Base-by-base conservation (phyloP, 805 yeast genomes). In the Zygosaccharomyces bisporus region DNA sequence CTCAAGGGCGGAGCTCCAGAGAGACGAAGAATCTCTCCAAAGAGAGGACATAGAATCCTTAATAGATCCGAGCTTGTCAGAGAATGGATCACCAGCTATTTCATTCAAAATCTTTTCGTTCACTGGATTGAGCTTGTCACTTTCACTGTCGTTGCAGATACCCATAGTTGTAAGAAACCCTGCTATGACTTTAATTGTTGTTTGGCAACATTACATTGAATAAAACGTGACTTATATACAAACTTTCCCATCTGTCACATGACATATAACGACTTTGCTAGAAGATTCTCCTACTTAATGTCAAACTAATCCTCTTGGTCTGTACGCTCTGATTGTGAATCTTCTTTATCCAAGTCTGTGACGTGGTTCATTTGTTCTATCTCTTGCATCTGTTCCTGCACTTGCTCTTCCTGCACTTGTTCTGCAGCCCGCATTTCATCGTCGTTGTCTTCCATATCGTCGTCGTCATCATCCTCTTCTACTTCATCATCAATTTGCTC, bases 281-380 rank as follows among this genome's bases (percentile, higher is more conserved):
- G 40, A 37, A 37, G 10, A 8, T 37, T 37, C 40, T 37, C 27
- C 30, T 9, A 16, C 18, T 4, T 13, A n/a, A n/a, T 12, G 16
- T 14, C 13, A n/a, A 7, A 27, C 25, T 27, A 37, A 9, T 33
- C 49, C 14, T 39, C 45, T 30, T 42, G 49, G 16, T 45, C 49
- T 4, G 43, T 41, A 12, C 34, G 44, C 27, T 41, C 45, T 27
- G 25, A 38, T 3, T 45, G 43, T 17, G 45, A 41, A 35, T 21
- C 37, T 4, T 31, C 33, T 41, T 19, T 24, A 29, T 52, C 61
- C 13, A 53, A 25, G 31, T 56, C 59, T 20, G 42, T 46, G 2
- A 52, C 56, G 21, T 48, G 50, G 25, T 54, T 48, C 43, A 54
- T 17, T 34, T 49, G 35, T 21, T 53, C 58, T 10, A 56, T 50